A percentile compares a stretch with the other conserved stretches of the same genome.
Evolutionary conservation across 257 asterid species (phyloP).

Genomic region (Hygrophila difformis): DNA sequence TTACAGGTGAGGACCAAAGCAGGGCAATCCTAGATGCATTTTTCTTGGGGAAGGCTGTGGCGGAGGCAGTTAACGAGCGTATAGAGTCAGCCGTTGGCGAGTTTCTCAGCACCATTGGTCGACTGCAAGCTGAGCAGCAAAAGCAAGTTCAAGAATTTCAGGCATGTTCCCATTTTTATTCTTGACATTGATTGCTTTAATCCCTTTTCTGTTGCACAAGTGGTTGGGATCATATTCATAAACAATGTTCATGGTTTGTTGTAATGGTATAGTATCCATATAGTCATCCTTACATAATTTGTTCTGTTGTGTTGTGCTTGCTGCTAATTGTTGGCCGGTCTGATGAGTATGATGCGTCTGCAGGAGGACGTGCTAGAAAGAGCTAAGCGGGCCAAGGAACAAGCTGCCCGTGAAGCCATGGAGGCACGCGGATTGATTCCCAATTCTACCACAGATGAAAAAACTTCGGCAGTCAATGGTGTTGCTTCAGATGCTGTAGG

Average conservation of each 20-base stretch:
- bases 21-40: constrained; percentile 56
- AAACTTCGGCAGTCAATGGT: constrained; percentile 20
- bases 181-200: too few relatives aligned
- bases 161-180: too few relatives aligned
- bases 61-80: constrained; percentile 56
- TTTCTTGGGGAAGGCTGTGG: constrained; percentile 71
- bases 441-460: constrained; percentile 19
- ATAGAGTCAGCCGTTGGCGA: constrained; percentile 62
- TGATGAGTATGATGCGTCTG: constrained; percentile 2
- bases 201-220: too few relatives aligned
- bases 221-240: too few relatives aligned
- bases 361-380: constrained; percentile 72
- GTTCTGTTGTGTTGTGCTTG: too few relatives aligned
- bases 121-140: constrained; percentile 72
- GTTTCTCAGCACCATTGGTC: constrained; percentile 41
- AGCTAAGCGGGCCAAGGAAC: constrained; percentile 57
- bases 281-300: background rate
- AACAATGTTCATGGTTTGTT: background rate
- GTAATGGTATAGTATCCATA: background rate
- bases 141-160: constrained; percentile 69
- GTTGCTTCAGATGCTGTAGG: constrained; percentile 7
- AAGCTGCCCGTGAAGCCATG: constrained; percentile 57
- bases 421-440: constrained; percentile 36
- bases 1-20: constrained; percentile 54
- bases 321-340: background rate